Conservation (phyloP, 2,329 filamentous ascomycete genomes). For the Neofusicoccum umdonicola region DNA sequence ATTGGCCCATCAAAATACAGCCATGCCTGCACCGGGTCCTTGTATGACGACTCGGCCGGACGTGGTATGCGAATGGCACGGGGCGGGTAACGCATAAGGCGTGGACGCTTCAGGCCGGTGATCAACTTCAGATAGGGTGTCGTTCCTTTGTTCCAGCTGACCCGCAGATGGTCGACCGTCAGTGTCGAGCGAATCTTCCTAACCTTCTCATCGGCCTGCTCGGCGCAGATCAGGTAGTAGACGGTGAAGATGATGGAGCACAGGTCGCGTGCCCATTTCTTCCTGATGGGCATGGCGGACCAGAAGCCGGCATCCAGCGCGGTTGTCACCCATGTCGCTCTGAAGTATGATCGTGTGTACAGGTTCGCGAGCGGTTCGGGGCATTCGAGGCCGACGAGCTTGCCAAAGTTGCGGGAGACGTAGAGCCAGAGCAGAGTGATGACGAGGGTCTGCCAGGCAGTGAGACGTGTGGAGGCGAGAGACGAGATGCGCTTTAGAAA, state of each 20-base stretch:
- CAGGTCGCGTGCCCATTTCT: constrained; percentile 77
- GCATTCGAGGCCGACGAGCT: constrained; percentile 83
- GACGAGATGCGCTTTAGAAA: constrained; percentile 68
- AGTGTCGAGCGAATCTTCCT: constrained; percentile 81
- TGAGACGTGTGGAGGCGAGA: constrained; percentile 67
- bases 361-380: constrained; percentile 93
- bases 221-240: constrained; percentile 90
- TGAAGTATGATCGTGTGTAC: constrained; percentile 88
- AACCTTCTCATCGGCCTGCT: constrained; percentile 95
- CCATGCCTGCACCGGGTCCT: constrained; percentile 80
- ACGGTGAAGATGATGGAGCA: constrained; percentile 78
- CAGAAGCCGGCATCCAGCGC: constrained; percentile 95
- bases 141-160: constrained; percentile 93
- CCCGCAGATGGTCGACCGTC: constrained; percentile 85
- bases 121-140: constrained; percentile 79
- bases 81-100: constrained; percentile 77
- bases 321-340: constrained; percentile 94
- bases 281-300: constrained; percentile 91
- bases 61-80: constrained; percentile 80
- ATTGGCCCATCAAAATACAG: constrained; percentile 91
- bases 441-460: constrained; percentile 85
- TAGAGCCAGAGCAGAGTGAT: constrained; percentile 90
- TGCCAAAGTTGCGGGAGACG: constrained; percentile 87
- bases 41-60: constrained; percentile 76
- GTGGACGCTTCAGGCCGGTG: constrained; percentile 70